Evolutionary conservation across 108 stramenopile genomes (phyloP).

Genomic region (Skeletonema tropicum): DNA sequence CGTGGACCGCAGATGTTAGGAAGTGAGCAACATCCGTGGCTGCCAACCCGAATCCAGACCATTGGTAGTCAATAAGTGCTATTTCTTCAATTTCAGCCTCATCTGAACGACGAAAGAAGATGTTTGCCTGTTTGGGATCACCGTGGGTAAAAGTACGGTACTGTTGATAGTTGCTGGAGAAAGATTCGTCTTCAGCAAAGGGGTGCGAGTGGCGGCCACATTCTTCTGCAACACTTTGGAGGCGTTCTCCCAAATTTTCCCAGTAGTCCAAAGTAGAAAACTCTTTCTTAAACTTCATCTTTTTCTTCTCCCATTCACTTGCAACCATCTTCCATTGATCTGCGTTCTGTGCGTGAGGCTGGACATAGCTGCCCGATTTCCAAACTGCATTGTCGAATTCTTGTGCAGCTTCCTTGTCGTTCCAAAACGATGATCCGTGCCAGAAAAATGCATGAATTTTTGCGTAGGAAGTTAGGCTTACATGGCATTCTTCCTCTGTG

Average conservation of each 20-base stretch:
- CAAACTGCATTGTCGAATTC: conserved; percentile 58
- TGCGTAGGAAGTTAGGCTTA: conserved; percentile 51
- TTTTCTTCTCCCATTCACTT: conserved; percentile 31
- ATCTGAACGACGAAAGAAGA: conserved; percentile 53
- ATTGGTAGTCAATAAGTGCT: conserved; percentile 75
- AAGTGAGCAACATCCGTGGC: conserved; percentile 72
- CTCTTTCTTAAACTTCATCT: conserved; percentile 39
- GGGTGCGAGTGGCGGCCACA: conserved; percentile 54
- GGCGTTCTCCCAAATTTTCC: conserved; percentile 44
- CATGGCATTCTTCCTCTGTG: conserved; percentile 27
- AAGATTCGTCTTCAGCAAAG: conserved; percentile 27
- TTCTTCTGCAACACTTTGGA: conserved; percentile 48
- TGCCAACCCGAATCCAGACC: conserved; percentile 70
- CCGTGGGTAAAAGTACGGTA: conserved; percentile 71
- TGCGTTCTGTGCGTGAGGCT: conserved; percentile 53
- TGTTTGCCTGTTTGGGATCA: conserved; percentile 71
- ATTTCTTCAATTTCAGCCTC: conserved; percentile 41
- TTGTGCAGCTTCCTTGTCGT: conserved; percentile 36
- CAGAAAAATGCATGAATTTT: conserved; percentile 75
- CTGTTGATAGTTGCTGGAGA: conserved; percentile 11
- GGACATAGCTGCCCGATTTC: conserved; percentile 65
- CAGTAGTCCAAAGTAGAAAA: conserved; percentile 34
- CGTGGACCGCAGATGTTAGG: conserved; percentile 48
- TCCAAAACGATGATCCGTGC: conserved; percentile 67
- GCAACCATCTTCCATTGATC: conserved; percentile 49